Evolutionary conservation across 345 rosid genomes (phyloP).

Genomic region (Heritiera fomes): DNA sequence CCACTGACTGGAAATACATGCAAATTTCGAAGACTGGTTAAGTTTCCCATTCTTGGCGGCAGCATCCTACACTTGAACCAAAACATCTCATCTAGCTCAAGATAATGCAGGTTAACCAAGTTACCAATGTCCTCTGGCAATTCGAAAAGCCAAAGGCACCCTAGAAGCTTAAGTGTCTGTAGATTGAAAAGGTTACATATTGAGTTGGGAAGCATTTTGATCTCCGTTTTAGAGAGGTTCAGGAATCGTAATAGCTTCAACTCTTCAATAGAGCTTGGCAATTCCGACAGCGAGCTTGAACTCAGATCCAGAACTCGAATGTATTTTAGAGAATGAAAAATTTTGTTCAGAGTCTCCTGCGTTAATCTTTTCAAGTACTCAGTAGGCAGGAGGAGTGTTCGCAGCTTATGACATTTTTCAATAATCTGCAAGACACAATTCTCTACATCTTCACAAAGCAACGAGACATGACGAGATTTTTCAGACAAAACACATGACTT

Average conservation of each 20-base stretch:
- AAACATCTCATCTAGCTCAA: conserved; percentile 41
- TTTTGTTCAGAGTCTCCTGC: neutral
- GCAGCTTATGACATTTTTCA: conserved; percentile 23
- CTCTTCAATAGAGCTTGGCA: conserved; percentile 32
- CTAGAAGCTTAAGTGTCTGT: conserved; percentile 32
- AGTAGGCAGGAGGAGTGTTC: conserved; percentile 27
- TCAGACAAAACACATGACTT: neutral
- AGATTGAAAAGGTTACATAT: conserved; percentile 34
- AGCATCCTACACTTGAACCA: conserved; percentile 34
- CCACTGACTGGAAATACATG: conserved; percentile 21
- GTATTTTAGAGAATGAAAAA: conserved; percentile 24
- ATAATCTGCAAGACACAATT: conserved; percentile 5
- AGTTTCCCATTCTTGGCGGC: conserved; percentile 32
- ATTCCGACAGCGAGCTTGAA: conserved; percentile 19
- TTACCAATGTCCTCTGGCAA: conserved; percentile 32
- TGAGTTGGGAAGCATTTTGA: conserved; percentile 33
- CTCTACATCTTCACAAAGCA: conserved; percentile 31
- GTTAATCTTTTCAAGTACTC: conserved; percentile 13
- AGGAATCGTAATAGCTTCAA: conserved; percentile 36
- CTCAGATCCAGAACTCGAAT: conserved; percentile 37
- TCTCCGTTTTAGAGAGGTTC: conserved; percentile 35
- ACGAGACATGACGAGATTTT: conserved; percentile 27
- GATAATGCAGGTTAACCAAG: conserved; percentile 31
- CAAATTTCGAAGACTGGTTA: conserved; percentile 26
- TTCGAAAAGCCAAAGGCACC: conserved; percentile 30